Conservation (phyloP, 208 protist genomes). For the Wallacemonas sp. region DNA sequence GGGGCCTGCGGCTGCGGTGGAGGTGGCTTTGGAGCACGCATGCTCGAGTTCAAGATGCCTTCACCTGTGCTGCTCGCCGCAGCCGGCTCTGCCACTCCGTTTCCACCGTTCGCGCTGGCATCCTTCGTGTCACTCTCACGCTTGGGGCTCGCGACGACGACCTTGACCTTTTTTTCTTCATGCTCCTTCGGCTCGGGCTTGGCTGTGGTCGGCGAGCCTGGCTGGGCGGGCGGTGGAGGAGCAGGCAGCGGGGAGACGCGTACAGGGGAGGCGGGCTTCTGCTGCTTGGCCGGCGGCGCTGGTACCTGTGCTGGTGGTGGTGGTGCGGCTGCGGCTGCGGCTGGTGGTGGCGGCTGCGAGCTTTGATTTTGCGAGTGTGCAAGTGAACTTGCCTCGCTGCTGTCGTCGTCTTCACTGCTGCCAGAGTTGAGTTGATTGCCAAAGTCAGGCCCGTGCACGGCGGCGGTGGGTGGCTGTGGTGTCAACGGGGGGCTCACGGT, state of each 20-base stretch:
- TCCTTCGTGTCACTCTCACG: background rate
- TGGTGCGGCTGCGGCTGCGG: too few relatives aligned
- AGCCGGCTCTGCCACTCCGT: too few relatives aligned
- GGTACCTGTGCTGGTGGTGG: background rate
- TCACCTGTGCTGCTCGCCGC: background rate
- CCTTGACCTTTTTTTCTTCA: background rate
- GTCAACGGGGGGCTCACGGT: background rate
- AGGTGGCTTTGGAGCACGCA: background rate
- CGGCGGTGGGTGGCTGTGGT: background rate
- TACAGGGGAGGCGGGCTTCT: background rate
- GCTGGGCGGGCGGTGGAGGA: too few relatives aligned
- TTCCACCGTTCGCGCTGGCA: background rate
- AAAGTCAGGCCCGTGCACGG: background rate
- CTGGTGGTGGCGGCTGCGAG: too few relatives aligned
- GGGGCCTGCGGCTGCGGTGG: too few relatives aligned
- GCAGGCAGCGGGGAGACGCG: too few relatives aligned
- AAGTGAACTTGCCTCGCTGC: background rate
- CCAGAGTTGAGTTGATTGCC: constrained; percentile 4
- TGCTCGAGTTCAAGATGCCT: background rate
- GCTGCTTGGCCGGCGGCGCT: background rate
- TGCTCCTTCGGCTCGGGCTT: background rate
- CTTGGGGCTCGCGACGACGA: background rate
- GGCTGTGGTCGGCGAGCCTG: too few relatives aligned
- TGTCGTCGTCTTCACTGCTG: background rate
- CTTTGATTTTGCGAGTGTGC: background rate